Evolutionary conservation across 2,329 filamentous ascomycete species (phyloP).

Genomic region (Diaporthe vexans): DNA sequence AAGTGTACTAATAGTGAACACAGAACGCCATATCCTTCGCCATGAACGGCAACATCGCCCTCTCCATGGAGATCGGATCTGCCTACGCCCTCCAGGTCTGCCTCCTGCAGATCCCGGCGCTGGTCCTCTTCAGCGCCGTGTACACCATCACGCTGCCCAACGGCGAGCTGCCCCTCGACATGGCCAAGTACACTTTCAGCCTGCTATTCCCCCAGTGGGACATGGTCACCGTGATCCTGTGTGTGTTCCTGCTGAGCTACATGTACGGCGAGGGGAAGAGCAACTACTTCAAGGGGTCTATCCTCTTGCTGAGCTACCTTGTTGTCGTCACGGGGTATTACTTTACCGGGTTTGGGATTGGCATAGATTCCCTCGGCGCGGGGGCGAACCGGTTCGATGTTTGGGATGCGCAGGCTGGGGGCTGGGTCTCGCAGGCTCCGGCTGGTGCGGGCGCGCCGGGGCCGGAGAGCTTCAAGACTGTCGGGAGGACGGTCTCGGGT

Average conservation of each 20-base stretch:
- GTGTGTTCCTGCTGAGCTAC: constrained; percentile 95
- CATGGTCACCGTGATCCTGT: constrained; percentile 96
- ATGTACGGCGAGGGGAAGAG: constrained; percentile 99
- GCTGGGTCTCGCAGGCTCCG: constrained; percentile 54
- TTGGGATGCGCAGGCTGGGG: constrained; percentile 64
- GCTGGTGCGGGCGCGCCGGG: constrained; percentile 45
- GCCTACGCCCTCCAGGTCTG: constrained; percentile 98
- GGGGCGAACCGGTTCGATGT: constrained; percentile 66
- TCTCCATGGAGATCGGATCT: constrained; percentile 99
- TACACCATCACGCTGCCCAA: constrained; percentile 64
- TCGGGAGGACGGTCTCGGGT: constrained; percentile 61
- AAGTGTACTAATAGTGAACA: neutral
- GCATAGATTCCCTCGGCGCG: constrained; percentile 41
- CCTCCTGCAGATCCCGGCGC: constrained; percentile 90
- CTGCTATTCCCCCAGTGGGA: constrained; percentile 99
- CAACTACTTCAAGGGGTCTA: constrained; percentile 99
- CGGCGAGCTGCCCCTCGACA: constrained; percentile 52
- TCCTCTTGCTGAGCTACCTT: constrained; percentile 91
- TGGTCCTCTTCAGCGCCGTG: constrained; percentile 91
- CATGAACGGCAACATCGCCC: constrained; percentile 98
- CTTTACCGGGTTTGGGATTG: constrained; percentile 71
- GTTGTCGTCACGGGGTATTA: constrained; percentile 95
- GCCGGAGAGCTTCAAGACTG: constrained; percentile 59
- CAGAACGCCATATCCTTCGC: constrained; percentile 98
- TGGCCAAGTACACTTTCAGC: constrained; percentile 77